Evolutionary conservation across 139 green algal genomes (phyloP).

Genomic region (Yamagishiella unicocca): DNA sequence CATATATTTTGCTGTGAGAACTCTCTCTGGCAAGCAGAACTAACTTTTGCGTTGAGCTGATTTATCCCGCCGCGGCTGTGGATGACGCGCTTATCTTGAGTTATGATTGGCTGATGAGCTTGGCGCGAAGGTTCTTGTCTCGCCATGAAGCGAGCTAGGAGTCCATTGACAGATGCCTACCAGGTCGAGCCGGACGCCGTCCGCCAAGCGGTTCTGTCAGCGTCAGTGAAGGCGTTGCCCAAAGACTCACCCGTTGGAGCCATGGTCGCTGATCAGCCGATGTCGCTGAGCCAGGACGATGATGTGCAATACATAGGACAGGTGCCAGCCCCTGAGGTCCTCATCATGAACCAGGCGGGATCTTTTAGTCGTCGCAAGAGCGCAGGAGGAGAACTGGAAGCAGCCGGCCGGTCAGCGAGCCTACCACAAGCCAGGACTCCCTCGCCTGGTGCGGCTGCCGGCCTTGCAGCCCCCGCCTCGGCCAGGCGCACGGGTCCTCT

Average conservation of each 20-base stretch:
- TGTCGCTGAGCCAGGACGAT: conserved; percentile 10
- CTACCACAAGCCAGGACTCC: too few relatives aligned
- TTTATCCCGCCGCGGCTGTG: too few relatives aligned
- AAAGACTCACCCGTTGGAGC: not conserved
- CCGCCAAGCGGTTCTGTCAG: not conserved
- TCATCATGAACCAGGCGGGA: not conserved
- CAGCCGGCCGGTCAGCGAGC: too few relatives aligned
- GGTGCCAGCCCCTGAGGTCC: not conserved
- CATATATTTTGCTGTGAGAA: too few relatives aligned
- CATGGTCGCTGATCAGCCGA: not conserved
- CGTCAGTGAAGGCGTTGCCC: not conserved
- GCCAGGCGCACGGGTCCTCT: too few relatives aligned
- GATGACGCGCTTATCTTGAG: too few relatives aligned
- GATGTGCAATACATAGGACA: conserved; percentile 17
- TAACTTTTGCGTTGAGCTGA: too few relatives aligned
- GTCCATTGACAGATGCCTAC: not conserved
- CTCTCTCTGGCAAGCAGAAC: too few relatives aligned
- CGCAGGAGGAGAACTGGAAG: not conserved
- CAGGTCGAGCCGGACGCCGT: not conserved
- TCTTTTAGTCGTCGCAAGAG: not conserved
- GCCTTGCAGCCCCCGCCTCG: too few relatives aligned
- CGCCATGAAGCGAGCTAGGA: not conserved
- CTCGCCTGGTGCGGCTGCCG: too few relatives aligned
- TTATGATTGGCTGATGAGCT: too few relatives aligned
- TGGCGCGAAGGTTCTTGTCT: not conserved